These are phyloP conservation scores for Ilyonectria mors-panacis DNA, from an alignment of 2,329 filamentous ascomycete genomes.

Conservation along the genomic window DNA sequence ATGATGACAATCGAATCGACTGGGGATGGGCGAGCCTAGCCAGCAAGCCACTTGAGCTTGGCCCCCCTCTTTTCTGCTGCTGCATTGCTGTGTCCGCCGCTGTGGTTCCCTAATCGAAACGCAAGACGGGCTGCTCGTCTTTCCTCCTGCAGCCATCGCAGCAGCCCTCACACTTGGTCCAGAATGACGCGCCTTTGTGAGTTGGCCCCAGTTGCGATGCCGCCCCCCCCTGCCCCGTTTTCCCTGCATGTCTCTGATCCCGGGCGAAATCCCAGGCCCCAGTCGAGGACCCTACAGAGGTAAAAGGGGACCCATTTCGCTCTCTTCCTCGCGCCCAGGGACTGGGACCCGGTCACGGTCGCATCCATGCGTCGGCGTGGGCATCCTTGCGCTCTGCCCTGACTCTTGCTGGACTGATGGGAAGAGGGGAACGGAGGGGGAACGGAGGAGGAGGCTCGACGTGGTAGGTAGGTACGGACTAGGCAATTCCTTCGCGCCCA, in stretches of 20 bases:
- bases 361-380: not conserved
- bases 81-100: not conserved
- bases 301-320: not conserved
- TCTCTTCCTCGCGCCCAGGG: not conserved
- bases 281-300: not conserved
- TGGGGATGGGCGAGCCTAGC: not conserved
- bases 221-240: not conserved
- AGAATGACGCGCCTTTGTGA: not conserved
- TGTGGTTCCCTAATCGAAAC: not conserved
- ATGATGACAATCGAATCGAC: not conserved
- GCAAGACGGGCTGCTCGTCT: not conserved
- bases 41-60: not conserved
- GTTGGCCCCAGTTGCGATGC: not conserved
- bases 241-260: slow-evolving; percentile 1
- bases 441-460: not conserved
- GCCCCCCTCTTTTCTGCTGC: not conserved
- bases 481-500: not conserved
- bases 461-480: not conserved
- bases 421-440: not conserved
- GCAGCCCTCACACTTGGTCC: not conserved
- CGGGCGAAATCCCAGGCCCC: slow-evolving; percentile 3
- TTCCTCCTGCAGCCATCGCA: not conserved
- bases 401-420: not conserved
- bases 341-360: not conserved
- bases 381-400: not conserved